These are phyloP conservation scores for Anisodus tanguticus DNA, from an alignment of 257 asterid genomes.

Conservation along the genomic window DNA sequence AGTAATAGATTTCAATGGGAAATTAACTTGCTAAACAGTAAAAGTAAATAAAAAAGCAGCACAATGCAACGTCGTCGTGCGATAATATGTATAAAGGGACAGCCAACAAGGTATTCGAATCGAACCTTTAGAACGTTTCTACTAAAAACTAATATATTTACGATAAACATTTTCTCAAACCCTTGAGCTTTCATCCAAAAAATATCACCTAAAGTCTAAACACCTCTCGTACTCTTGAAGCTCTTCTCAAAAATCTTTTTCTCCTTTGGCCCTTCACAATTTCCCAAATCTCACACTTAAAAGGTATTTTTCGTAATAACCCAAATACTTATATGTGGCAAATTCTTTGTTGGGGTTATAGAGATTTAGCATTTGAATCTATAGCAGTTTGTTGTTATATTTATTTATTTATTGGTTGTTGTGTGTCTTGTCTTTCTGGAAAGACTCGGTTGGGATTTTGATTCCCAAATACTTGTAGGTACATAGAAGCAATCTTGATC, in stretches of 20 bases:
- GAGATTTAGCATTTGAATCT: constrained; percentile 12
- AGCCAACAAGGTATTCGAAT: not conserved
- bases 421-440: not conserved
- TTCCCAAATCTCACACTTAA: not conserved
- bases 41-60: not conserved
- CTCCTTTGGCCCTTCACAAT: not conserved
- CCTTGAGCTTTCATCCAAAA: constrained; percentile 1
- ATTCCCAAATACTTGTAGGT: not conserved
- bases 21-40: too few species aligned
- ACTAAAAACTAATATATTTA: not conserved
- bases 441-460: not conserved
- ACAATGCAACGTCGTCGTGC: not conserved
- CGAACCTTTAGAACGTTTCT: not conserved
- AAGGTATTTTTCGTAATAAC: constrained; percentile 18
- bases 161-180: constrained; percentile 5
- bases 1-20: too few species aligned
- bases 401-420: not conserved
- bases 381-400: not conserved
- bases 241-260: constrained; percentile 16
- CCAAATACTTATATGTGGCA: not conserved
- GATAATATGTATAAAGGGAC: not conserved
- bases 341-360: not conserved
- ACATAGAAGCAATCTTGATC: not conserved
- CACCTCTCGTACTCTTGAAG: not conserved
- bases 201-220: not conserved